Evolutionary conservation across 306 rosid genomes (phyloP), one percentile per base, ranked within the genome.

Genomic region (Acacia melanoxylon): DNA sequence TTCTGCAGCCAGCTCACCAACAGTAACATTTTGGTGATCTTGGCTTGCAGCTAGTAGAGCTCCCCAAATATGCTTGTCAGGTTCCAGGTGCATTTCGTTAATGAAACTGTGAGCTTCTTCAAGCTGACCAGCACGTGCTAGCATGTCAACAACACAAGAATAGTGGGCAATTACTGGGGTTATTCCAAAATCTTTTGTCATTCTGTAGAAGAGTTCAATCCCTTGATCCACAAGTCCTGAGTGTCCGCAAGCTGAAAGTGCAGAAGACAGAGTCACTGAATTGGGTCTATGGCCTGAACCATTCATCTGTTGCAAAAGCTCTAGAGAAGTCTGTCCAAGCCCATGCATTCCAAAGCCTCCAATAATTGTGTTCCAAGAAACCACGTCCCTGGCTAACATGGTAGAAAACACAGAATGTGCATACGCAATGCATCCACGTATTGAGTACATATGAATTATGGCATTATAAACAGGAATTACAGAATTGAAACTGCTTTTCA

Each of bases 181-280:
- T 20, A 87, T 44, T n/a, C 88, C 68, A 54, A 85, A 83, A 71
- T 83, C 86, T 52, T 66, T 72, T 29, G 70, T 86, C 88, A 82
- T 83, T 68, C 77, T 74, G 65, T 87, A 51, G 86, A 89, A 86
- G 51, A 89, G 81, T 56, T 80, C 81, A 78, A 86, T 83, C 80
- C 91, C 89, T 27, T 87, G 84, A 74, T 89, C 86, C 66, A 82
- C 82, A 10, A 87, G 86, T 85, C 91, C 89, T 44, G 88, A 85
- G 68, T 89, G 89, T 48, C 89, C 75, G 54, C 88, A 89, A 82
- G 91, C 89, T 41, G 92, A 89, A 52, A 87, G 86, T 20, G 80
- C 83, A 63, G 82, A 85, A 65, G 92, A 83, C 76, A 87, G 79
- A 25, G 92, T 89, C 66, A 86, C 83, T 45, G 76, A 83, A 80